Conservation (phyloP, 1,284 basidiomycete genomes). For the Boletus sp. region DNA sequence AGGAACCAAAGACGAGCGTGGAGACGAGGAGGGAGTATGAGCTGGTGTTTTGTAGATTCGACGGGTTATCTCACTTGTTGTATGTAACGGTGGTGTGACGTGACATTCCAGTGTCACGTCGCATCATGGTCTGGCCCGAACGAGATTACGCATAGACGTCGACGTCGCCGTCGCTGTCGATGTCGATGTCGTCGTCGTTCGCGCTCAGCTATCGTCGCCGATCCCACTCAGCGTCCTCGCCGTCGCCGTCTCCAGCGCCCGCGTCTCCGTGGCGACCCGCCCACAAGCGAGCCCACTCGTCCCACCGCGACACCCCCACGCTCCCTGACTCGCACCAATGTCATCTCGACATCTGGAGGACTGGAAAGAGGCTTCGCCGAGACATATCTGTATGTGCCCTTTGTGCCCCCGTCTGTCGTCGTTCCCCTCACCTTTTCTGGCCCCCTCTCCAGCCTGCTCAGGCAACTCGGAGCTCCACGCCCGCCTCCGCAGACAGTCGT, state of each 20-base stretch:
- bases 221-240: constrained; percentile 55
- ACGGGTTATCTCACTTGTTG: constrained; percentile 20
- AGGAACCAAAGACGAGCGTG: neutral
- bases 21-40: constrained; percentile 8
- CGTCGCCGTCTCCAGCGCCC: constrained; percentile 37
- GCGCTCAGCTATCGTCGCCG: constrained; percentile 45
- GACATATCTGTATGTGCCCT: constrained; percentile 43
- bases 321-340: constrained; percentile 45
- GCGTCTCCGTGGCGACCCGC: constrained; percentile 41
- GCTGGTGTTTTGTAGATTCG: constrained; percentile 22
- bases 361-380: constrained; percentile 52
- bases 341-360: constrained; percentile 52
- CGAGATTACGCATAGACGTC: constrained; percentile 11
- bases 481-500: constrained; percentile 30
- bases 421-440: neutral
- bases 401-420: neutral
- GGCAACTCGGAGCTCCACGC: constrained; percentile 29
- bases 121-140: constrained; percentile 15
- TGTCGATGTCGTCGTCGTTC: constrained; percentile 42
- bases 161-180: constrained; percentile 6
- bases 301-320: constrained; percentile 34
- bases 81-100: constrained; percentile 24
- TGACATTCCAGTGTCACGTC: constrained; percentile 18
- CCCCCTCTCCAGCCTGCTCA: constrained; percentile 14
- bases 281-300: constrained; percentile 48